phyloP scores from a whole-genome alignment of 768 basidiomycete species.

The Boletellus emodensis region DNA sequence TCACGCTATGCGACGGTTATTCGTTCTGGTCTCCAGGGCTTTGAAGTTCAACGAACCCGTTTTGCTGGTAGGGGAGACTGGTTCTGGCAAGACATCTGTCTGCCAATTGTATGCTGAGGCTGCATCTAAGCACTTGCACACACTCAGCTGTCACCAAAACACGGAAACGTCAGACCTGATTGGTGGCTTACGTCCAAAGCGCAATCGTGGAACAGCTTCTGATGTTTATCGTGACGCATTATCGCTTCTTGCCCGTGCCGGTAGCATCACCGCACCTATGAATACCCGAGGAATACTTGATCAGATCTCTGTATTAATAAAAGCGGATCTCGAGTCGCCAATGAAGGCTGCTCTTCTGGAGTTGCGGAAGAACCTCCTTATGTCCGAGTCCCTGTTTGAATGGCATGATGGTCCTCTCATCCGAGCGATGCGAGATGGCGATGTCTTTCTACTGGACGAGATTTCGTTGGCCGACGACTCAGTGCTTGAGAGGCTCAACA shows the following conservation, averaged over 20 bases:
- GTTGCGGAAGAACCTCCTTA: conserved; percentile 43
- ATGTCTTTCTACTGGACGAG: conserved; percentile 90
- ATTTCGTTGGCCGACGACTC: conserved; percentile 98
- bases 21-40: conserved; percentile 79
- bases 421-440: conserved; percentile 81
- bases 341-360: conserved; percentile 35
- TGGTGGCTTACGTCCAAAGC: conserved; percentile 84
- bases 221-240: conserved; percentile 45
- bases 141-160: conserved; percentile 95
- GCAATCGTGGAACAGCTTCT: conserved; percentile 61
- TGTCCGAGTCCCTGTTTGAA: conserved; percentile 79
- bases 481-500: conserved; percentile 94
- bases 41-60: conserved; percentile 91
- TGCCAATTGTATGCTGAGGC: conserved; percentile 85
- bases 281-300: conserved; percentile 26
- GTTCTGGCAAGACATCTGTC: conserved; percentile 95
- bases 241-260: conserved; percentile 39
- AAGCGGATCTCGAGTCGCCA: conserved; percentile 29
- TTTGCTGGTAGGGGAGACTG: conserved; percentile 94
- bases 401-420: conserved; percentile 98
- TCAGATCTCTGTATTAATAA: conserved; percentile 22
- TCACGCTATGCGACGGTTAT: conserved; percentile 84
- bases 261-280: conserved; percentile 26
- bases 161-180: conserved; percentile 97
- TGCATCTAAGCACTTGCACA: conserved; percentile 53